Percentiles rank a stretch among this genome's conserved stretches.
phyloP scores from a whole-genome alignment of 73 alveolate species.

The Paramecium biaurelia region DNA sequence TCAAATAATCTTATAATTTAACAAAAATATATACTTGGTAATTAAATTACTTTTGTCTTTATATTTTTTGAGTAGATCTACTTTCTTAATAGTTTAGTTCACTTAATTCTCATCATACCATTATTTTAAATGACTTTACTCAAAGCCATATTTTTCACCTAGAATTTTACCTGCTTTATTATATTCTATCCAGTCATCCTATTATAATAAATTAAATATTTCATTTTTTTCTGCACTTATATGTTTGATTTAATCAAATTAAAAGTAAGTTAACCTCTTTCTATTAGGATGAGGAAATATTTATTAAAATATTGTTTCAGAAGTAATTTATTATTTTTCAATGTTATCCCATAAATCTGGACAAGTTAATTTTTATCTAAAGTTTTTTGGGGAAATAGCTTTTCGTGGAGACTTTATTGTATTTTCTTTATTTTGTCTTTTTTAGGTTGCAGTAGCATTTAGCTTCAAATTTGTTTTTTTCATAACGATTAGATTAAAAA shows the following conservation, averaged over 20 bases:
- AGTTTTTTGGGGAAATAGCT: conserved; percentile 10
- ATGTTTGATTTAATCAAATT: not conserved
- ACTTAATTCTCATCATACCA: conserved; percentile 20
- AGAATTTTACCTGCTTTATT: conserved; percentile 8
- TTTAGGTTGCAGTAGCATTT: not conserved
- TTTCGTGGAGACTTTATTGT: not conserved
- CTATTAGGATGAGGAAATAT: conserved; percentile 7
- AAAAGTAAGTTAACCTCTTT: not conserved
- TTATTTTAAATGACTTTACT: not conserved
- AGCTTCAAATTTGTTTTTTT: conserved; percentile 19
- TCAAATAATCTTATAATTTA: conserved; percentile 11
- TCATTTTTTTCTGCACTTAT: not conserved
- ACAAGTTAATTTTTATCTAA: not conserved
- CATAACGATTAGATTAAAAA: conserved; percentile 2
- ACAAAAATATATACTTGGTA: not conserved
- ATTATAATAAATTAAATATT: not conserved
- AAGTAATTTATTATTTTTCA: not conserved
- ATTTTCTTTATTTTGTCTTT: not conserved
- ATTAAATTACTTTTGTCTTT: not conserved
- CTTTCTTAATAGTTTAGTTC: not conserved
- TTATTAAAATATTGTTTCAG: not conserved
- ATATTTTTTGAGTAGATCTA: not conserved
- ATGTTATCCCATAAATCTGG: conserved; percentile 10
- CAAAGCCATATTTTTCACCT: not conserved
- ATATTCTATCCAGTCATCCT: not conserved